Percentiles rank a stretch among this genome's conserved stretches.
phyloP scores from a whole-genome alignment of 192 early-diverging fungal genomes.

The Funneliformis mosseae region DNA sequence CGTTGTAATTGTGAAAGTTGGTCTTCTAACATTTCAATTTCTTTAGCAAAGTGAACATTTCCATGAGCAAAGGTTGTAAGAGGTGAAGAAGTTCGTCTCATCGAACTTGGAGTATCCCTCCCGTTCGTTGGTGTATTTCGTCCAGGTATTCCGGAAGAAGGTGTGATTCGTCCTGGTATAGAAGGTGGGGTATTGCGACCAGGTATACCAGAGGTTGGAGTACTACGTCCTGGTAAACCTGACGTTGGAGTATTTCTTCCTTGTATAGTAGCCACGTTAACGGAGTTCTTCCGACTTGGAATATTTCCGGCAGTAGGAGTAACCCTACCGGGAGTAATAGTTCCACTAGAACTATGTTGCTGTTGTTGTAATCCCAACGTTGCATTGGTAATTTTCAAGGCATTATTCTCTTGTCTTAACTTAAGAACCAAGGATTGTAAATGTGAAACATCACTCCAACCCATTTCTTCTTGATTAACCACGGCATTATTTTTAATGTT shows the following conservation, averaged over 20 bases:
- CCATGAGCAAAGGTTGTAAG: slow-evolving; percentile 37
- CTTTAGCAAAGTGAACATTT: slow-evolving; percentile 27
- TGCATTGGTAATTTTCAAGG: slow-evolving; percentile 38
- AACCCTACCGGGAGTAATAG: neutral
- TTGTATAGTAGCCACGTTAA: neutral
- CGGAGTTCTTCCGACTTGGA: neutral
- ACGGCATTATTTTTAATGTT: slow-evolving; percentile 92
- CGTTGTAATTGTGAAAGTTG: slow-evolving; percentile 48
- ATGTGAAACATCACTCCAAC: slow-evolving; percentile 63
- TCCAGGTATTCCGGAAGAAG: slow-evolving; percentile 26
- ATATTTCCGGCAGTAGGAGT: neutral
- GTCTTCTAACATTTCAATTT: slow-evolving; percentile 44
- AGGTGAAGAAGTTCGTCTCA: neutral
- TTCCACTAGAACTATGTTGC: neutral
- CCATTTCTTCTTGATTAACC: slow-evolving; percentile 73
- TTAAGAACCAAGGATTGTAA: slow-evolving; percentile 64
- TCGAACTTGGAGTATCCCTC: slow-evolving; percentile 34
- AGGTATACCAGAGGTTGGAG: neutral
- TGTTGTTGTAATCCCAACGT: neutral
- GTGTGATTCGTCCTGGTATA: slow-evolving; percentile 26
- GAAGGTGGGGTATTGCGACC: neutral
- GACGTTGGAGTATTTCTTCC: neutral
- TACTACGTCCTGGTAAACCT: neutral
- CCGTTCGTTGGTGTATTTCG: slow-evolving; percentile 40
- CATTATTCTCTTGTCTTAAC: slow-evolving; percentile 58